Percentiles rank a stretch among this genome's conserved stretches.
Conservation (phyloP, 2,329 filamentous ascomycete species). For the Ophiostoma populinum region DNA sequence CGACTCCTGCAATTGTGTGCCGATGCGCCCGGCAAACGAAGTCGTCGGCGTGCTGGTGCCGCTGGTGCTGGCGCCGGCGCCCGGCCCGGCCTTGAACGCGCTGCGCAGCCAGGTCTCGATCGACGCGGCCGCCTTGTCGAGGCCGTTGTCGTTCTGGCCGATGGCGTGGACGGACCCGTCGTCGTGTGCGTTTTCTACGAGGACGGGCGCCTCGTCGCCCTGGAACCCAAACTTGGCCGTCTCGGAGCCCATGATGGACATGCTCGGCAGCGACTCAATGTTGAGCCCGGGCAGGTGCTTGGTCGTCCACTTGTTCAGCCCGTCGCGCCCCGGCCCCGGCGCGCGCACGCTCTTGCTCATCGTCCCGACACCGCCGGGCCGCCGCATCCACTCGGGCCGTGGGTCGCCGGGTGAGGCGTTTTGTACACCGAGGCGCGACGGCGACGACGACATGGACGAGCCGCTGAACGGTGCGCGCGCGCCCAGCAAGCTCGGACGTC, state of each 20-base stretch:
- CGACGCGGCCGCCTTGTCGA: constrained; percentile 73
- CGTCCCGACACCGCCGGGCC: constrained; percentile 78
- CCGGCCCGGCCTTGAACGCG: constrained; percentile 37
- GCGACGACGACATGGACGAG: constrained; percentile 17
- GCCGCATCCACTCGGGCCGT: constrained; percentile 48
- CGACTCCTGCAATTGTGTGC: constrained; percentile 18
- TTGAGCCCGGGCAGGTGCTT: constrained; percentile 68
- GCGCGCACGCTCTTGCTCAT: constrained; percentile 52
- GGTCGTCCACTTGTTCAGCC: constrained; percentile 67
- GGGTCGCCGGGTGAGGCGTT: constrained; percentile 14
- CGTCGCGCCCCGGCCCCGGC: constrained; percentile 71
- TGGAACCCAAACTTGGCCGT: constrained; percentile 38
- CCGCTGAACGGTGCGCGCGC: constrained; percentile 18
- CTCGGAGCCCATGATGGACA: constrained; percentile 46
- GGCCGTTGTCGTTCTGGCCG: constrained; percentile 28
- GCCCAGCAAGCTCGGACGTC: constrained; percentile 26
- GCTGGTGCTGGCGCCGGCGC: constrained; percentile 4
- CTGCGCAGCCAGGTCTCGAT: constrained; percentile 85
- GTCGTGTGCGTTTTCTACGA: constrained; percentile 32
- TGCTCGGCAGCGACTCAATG: constrained; percentile 49
- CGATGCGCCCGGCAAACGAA: constrained; percentile 8
- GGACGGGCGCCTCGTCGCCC: constrained; percentile 19
- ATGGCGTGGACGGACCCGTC: constrained; percentile 22
- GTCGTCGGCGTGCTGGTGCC: constrained; percentile 5
- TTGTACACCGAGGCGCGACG: constrained; percentile 18